Base-by-base conservation (phyloP, 257 asterid genomes). In the Paraleonurus japonicus region DNA sequence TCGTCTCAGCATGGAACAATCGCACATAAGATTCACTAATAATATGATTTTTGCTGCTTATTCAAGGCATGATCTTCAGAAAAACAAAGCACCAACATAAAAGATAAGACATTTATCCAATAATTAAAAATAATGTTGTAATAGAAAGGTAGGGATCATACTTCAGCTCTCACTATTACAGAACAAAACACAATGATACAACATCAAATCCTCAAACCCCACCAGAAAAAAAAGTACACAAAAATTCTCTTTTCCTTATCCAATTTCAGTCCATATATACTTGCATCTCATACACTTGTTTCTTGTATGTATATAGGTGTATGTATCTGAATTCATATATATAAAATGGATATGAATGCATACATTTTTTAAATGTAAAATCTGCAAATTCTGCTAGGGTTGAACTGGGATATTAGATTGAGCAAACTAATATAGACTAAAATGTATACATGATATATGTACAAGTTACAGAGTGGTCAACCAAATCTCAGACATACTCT, bases 391-490 rank as follows among this genome's bases (percentile, higher is more conserved):
- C 7, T 20, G 33, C 58, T 73, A 32, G 35, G 50, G 15, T 54
- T 55, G 62, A 47, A 51, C 47, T 13, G 12, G 32, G 20, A 37
- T 39, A 26, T 10, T 32, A 50, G 55, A 54, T 72, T 59, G 16
- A 60, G 19, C 20, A 70, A 62, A 70, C 28, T 71, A 57, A 64
- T 64, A 55, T 66, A 37, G 68, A 45, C 78, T 70, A 71, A 76
- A 53, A 70, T 74, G 78, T 85, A 81, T 81, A 82, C 82, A 76
- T 35, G 70, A 75, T 54, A 22, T 82, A 81, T 83, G 72, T 87
- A 87, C 94, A 87, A 65, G 69, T 85, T 86, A 76, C 81, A 79
- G 68, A 32, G 37, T 70, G 64, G 76, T 70, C 57, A 74, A 39
- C 67, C 76, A 74, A 74, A 74, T 78, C 73, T 67, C 70, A 51